Base-by-base conservation (phyloP, 2,329 filamentous ascomycete species). In the Macroventuria anomochaeta region DNA sequence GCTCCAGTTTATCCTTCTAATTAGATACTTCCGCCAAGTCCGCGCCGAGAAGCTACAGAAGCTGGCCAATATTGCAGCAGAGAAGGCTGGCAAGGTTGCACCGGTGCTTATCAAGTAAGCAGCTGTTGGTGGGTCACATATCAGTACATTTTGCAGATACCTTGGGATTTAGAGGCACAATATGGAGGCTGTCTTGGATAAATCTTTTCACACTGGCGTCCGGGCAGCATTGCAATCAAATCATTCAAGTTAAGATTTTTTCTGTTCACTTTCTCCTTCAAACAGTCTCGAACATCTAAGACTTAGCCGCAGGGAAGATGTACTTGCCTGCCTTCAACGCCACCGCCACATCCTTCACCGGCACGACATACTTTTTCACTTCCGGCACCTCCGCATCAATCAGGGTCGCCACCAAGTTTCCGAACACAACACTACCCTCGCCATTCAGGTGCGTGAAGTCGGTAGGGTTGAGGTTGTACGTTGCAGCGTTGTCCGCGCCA, bases 1-100 rank as follows among this genome's bases (percentile, higher is more conserved):
- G 75, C 79, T 97, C 13, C 74, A 92, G 37, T 97, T 97, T 72
- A 81, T 97, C 58, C 79, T 96, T 23, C 83, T 99, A 43, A 87
- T 97, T 75, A 85, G 91, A 65, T 96, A 95, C 67, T 71, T 97
- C 46, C 85, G 87, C 62, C 85, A 86, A 62, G 66, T 96, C 52
- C 86, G 85, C 65, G 83, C 86, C 37, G 82, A 88, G 62, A 88
- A 89, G 71, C 78, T 96, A 36, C 82, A 85, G 61, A 89, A 87
- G 70, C 80, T 86, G 13, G 86, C 87, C 11, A 81, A 85, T 43
- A 67, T 86, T 44, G 86, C 88, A 8, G 84, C 87, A 4, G 79
- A 83, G 23, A 86, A 85, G 68, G 75, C 74, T 17, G 62, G 67
- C 39, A 61, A 70, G 42, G 62, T 60, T 23, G 68, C 66, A 0